Percentiles rank a stretch among this genome's conserved stretches.
phyloP scores from a whole-genome alignment of 257 asterid genomes.

The Nyctanthes arbortristis region DNA sequence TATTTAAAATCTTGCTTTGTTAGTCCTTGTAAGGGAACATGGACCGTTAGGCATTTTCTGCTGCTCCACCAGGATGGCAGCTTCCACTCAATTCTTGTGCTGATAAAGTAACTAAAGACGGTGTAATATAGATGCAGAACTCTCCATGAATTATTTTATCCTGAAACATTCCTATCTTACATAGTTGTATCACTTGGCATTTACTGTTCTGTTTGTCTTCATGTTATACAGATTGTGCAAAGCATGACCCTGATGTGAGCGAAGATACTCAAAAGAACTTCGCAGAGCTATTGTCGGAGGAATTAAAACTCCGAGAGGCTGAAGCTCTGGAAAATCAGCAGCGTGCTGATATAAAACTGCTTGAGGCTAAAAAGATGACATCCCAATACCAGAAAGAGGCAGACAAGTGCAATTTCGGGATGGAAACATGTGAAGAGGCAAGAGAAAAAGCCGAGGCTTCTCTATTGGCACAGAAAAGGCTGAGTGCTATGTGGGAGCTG shows the following conservation, averaged over 20 bases:
- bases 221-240: conserved; percentile 67
- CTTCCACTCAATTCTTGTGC: too few species aligned
- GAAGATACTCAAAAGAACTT: conserved; percentile 87
- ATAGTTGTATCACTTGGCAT: too few species aligned
- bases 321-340: conserved; percentile 82
- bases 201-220: conserved; percentile 9
- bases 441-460: conserved; percentile 85
- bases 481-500: conserved; percentile 78
- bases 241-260: conserved; percentile 79
- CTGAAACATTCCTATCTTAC: too few species aligned
- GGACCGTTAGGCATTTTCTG: too few species aligned
- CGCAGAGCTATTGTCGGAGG: conserved; percentile 81
- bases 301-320: conserved; percentile 71
- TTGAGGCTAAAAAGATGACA: conserved; percentile 89
- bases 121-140: too few species aligned
- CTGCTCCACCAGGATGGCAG: too few species aligned
- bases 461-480: conserved; percentile 63
- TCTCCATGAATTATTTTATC: too few species aligned
- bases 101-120: too few species aligned
- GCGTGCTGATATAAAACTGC: conserved; percentile 83
- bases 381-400: conserved; percentile 97
- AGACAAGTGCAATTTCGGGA: conserved; percentile 93
- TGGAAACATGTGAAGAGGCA: conserved; percentile 97
- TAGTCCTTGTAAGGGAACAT: too few species aligned
- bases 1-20: too few species aligned